Base-by-base conservation (phyloP, 2,329 filamentous ascomycete species). In the Lasiodiplodia sp. region DNA sequence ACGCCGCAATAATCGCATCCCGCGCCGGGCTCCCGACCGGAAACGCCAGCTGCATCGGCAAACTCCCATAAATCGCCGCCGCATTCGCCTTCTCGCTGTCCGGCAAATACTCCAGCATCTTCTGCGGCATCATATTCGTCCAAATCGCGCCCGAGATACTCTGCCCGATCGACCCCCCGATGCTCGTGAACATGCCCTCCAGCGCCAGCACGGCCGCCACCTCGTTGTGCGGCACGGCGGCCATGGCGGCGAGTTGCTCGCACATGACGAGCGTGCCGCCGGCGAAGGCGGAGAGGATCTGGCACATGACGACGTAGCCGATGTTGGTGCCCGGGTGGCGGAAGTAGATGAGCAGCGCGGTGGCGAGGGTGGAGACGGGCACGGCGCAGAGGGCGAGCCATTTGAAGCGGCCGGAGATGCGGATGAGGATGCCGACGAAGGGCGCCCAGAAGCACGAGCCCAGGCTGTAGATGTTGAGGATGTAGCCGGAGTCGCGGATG, bases 141-240 rank as follows among this genome's bases (percentile, higher is more conserved):
- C 88, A 91, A 69, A 91, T 86, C 5, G 88, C 88, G 0, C 84
- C 84, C 0, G 88, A 84, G 56, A 91, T 82, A 3, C 88, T 84
- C 4, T 68, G 70, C 10, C 77, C 77, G 25, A 78, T 71, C 2
- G 75, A 72, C 25, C 71, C 71, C 12, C 77, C 89, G 70, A 91
- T 84, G 69, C 84, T 85, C 70, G 85, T 82, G 47, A 88, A 86
- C n/a, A 90, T 83, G n/a, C 85, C 81, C 57, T 88, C 82, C 11
- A 91, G 81, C 14, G 88, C 87, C 21, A 90, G 83, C 37, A 88
- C 84, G 18, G 85, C 85, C 25, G 88, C 86, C 3, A 91, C 83
- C 73, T 89, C 84, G 72, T 89, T 84, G 71, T 91, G 88, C 49
- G 68, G 21, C 12, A 58, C 70, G 8, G 65, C 69, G 11, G 70